These are phyloP conservation scores for Rhodotorula taiwanensis DNA, from an alignment of 768 basidiomycete genomes.

Conservation along the genomic window DNA sequence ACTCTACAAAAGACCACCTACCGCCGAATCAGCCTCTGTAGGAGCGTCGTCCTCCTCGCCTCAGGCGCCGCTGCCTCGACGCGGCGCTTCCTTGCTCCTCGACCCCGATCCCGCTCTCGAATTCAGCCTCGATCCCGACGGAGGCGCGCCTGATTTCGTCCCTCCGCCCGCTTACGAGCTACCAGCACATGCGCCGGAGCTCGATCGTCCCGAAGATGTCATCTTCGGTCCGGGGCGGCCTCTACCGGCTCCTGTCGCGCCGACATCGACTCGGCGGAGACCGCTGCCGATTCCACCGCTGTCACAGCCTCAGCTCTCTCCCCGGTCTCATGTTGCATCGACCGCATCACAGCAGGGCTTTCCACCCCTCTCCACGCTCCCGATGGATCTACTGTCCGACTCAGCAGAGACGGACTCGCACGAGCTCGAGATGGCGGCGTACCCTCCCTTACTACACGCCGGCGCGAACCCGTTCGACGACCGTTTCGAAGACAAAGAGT, in stretches of 20 bases:
- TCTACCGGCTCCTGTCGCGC: background rate
- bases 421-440: too few relatives aligned
- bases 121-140: background rate
- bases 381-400: too few relatives aligned
- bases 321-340: too few relatives aligned
- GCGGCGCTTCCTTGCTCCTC: background rate
- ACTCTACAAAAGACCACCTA: too few relatives aligned
- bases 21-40: background rate
- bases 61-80: background rate
- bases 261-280: background rate
- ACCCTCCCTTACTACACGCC: too few relatives aligned
- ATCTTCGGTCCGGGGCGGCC: slow-evolving; percentile 3
- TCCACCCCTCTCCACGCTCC: too few relatives aligned
- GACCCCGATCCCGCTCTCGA: background rate
- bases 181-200: background rate
- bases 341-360: too few relatives aligned
- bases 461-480: slow-evolving; percentile 24
- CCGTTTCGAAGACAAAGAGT: background rate
- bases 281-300: background rate
- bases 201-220: slow-evolving; percentile 1
- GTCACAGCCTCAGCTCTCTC: too few relatives aligned
- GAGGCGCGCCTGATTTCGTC: too few relatives aligned
- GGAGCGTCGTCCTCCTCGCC: background rate
- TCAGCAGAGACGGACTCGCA: too few relatives aligned
- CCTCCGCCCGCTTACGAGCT: slow-evolving; percentile 14